Percentiles rank a stretch among this genome's conserved stretches.
Evolutionary conservation across 1,284 basidiomycete species (phyloP).

Genomic region (Phylloporus sp.): DNA sequence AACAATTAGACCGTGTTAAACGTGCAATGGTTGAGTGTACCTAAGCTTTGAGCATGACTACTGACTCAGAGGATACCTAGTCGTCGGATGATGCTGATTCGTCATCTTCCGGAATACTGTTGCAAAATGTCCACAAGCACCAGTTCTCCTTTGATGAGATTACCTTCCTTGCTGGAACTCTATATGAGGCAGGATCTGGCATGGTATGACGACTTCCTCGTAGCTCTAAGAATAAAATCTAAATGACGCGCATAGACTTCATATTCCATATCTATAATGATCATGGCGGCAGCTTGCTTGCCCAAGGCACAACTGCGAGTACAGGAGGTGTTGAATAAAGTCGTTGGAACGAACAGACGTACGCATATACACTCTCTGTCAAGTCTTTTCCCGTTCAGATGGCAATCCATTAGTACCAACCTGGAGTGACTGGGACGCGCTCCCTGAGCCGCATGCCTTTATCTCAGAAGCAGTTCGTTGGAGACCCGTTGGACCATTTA

Average conservation of each 20-base stretch:
- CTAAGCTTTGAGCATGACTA: neutral
- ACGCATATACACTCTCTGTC: slow-evolving; percentile 23
- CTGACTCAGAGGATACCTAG: neutral
- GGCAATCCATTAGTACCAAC: slow-evolving; percentile 44
- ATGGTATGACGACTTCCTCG: slow-evolving; percentile 45
- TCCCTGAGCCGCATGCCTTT: slow-evolving; percentile 69
- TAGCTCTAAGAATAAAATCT: neutral
- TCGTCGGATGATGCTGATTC: slow-evolving; percentile 44
- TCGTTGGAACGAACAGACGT: slow-evolving; percentile 63
- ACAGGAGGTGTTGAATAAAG: slow-evolving; percentile 65
- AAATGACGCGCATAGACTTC: slow-evolving; percentile 47
- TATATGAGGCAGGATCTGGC: slow-evolving; percentile 72
- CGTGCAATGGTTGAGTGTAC: slow-evolving; percentile 48
- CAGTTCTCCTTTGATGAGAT: slow-evolving; percentile 61
- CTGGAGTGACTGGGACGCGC: slow-evolving; percentile 55
- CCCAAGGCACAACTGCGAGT: slow-evolving; percentile 63
- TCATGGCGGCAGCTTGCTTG: slow-evolving; percentile 71
- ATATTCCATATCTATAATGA: slow-evolving; percentile 60
- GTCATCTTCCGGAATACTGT: slow-evolving; percentile 64
- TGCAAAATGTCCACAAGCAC: slow-evolving; percentile 58
- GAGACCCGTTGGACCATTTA: slow-evolving; percentile 66
- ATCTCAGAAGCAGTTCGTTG: slow-evolving; percentile 69
- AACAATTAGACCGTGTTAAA: slow-evolving; percentile 55
- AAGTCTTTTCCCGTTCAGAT: neutral
- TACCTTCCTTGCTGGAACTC: slow-evolving; percentile 66